These are phyloP conservation scores for Cystofilobasidium bisporidii DNA, from an alignment of 768 basidiomycete genomes.

Conservation along the genomic window DNA sequence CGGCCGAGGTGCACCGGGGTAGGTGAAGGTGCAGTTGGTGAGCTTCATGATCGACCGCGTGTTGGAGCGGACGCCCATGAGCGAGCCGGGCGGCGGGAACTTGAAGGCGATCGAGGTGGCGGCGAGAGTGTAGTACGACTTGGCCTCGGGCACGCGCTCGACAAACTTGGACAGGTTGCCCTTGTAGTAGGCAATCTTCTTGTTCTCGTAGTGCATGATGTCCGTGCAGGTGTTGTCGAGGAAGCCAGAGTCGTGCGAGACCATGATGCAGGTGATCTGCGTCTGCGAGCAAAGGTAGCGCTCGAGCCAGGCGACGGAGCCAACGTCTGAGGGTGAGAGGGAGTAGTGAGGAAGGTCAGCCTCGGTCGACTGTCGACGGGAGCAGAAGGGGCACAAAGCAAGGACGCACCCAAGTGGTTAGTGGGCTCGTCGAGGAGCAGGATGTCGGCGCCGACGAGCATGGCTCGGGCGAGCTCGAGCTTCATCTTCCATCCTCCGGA, in stretches of 20 bases:
- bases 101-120: conserved; percentile 88
- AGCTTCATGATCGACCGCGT: conserved; percentile 94
- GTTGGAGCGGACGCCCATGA: conserved; percentile 94
- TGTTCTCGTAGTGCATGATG: conserved; percentile 91
- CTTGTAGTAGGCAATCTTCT: conserved; percentile 91
- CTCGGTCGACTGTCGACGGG: too few relatives aligned
- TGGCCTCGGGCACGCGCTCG: conserved; percentile 78
- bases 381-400: not conserved
- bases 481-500: conserved; percentile 99
- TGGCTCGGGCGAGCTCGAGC: conserved; percentile 85
- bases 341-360: not conserved
- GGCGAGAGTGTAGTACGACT: conserved; percentile 90
- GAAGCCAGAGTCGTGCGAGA: conserved; percentile 97
- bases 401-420: conserved; percentile 60
- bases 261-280: conserved; percentile 78
- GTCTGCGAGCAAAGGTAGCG: conserved; percentile 70
- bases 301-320: conserved; percentile 86
- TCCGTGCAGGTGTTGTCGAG: conserved; percentile 91
- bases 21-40: conserved; percentile 82
- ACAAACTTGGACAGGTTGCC: conserved; percentile 89
- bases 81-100: conserved; percentile 87
- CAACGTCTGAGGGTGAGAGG: conserved; percentile 38
- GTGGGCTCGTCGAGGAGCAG: conserved; percentile 67
- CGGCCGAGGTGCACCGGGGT: conserved; percentile 70
- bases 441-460: conserved; percentile 75